Conservation (phyloP, 2,329 filamentous ascomycete genomes). For the Aspergillus tubingensis region DNA sequence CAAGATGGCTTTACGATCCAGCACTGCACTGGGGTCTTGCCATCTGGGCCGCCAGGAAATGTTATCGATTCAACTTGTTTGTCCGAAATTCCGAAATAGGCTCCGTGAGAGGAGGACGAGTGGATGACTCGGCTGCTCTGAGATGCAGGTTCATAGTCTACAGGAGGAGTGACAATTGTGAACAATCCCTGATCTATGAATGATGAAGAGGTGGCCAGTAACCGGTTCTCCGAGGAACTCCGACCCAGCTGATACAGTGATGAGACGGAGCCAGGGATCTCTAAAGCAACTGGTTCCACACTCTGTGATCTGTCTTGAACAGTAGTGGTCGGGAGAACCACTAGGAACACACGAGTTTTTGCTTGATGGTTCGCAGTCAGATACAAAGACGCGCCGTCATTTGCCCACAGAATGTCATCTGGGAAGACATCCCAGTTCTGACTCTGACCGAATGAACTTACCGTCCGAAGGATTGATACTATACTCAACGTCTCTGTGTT, state of each 20-base stretch:
- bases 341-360: neutral
- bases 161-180: neutral
- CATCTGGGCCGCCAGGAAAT: neutral
- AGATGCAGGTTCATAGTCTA: no score
- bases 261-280: neutral
- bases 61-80: neutral
- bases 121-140: neutral
- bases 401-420: slow-evolving; percentile 1
- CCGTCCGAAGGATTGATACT: neutral
- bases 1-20: slow-evolving; percentile 3
- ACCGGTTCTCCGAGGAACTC: neutral
- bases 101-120: neutral
- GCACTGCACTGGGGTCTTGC: neutral
- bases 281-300: neutral
- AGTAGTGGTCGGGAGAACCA: neutral
- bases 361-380: neutral
- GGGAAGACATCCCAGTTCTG: slow-evolving; percentile 3
- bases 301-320: neutral
- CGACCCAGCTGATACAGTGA: neutral
- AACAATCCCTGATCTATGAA: neutral
- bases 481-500: neutral
- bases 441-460: neutral
- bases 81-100: neutral
- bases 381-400: neutral
- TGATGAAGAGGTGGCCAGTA: slow-evolving; percentile 2